A percentile compares a stretch with the other conserved stretches of the same genome.
These are phyloP conservation scores for Sanghuangporus baumii DNA, from an alignment of 1,284 basidiomycete species.

Conservation along the genomic window DNA sequence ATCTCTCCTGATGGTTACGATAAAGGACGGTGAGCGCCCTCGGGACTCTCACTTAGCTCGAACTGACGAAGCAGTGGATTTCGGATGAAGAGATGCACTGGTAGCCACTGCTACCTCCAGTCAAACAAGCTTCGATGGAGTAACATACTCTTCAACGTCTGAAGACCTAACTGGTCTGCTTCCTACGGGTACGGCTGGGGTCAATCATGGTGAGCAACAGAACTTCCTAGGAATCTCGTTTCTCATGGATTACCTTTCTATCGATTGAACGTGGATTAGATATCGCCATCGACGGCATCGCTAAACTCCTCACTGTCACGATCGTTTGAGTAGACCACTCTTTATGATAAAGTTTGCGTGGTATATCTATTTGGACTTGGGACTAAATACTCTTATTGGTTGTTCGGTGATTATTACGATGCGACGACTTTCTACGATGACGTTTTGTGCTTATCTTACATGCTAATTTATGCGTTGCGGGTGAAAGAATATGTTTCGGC, in stretches of 20 bases:
- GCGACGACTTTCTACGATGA: neutral
- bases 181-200: constrained; percentile 42
- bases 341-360: neutral
- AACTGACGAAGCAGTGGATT: no score
- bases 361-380: neutral
- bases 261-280: constrained; percentile 5
- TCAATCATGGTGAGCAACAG: constrained; percentile 39
- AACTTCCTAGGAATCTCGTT: no score
- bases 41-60: no score
- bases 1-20: constrained; percentile 39
- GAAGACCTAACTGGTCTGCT: constrained; percentile 46
- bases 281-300: constrained; percentile 21
- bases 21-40: no score
- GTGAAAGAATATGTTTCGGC: no score
- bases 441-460: neutral
- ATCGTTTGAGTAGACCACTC: constrained; percentile 3
- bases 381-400: neutral
- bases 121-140: constrained; percentile 34
- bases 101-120: constrained; percentile 39
- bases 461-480: neutral
- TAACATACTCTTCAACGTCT: constrained; percentile 45
- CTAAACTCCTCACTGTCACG: constrained; percentile 20
- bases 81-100: no score
- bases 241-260: no score
- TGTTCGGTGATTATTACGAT: neutral